Conservation (phyloP, 306 rosid species). For the Prunus fruticosa region DNA sequence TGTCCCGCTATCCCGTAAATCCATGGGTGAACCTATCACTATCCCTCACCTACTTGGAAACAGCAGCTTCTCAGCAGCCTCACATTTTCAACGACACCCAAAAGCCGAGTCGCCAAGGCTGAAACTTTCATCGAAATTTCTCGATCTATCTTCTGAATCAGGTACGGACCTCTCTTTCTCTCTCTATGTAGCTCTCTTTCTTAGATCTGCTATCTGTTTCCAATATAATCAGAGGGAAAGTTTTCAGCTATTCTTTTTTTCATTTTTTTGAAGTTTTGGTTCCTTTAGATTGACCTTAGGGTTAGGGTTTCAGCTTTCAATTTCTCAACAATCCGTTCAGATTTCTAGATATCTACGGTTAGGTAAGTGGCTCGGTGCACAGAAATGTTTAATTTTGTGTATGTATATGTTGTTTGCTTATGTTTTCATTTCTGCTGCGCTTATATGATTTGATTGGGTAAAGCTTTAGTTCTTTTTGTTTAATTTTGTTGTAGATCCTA, state of each 20-base stretch:
- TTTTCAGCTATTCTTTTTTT: background rate
- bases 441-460: background rate
- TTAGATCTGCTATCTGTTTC: background rate
- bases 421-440: background rate
- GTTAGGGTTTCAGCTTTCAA: background rate
- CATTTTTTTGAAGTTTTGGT: background rate
- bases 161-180: background rate
- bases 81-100: conserved; percentile 24
- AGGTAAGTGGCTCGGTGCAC: conserved; percentile 3
- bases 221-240: too few species aligned
- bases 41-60: background rate
- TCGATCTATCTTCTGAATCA: background rate
- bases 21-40: conserved; percentile 6
- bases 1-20: background rate
- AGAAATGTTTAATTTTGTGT: background rate
- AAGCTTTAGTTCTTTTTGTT: background rate
- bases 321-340: background rate
- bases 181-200: background rate
- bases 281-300: conserved; percentile 9
- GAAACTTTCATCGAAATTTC: conserved; percentile 16
- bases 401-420: background rate
- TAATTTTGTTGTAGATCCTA: background rate
- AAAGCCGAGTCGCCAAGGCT: background rate
- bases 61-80: conserved; percentile 5
- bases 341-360: conserved; percentile 16